Evolutionary conservation across 208 protist genomes (phyloP).

Genomic region (Crithidia sp.): DNA sequence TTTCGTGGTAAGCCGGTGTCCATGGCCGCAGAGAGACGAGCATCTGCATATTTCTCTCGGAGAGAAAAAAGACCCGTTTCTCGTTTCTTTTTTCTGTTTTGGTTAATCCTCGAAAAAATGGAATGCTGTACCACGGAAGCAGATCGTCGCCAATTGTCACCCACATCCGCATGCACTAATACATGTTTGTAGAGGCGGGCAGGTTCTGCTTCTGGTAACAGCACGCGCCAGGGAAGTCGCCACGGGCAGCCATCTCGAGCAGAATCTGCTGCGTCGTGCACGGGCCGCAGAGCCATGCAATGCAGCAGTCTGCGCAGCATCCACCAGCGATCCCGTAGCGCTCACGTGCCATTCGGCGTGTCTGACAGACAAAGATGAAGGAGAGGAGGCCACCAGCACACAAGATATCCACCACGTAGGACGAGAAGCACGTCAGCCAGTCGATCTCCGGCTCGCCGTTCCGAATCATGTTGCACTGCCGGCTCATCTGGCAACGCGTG

Average conservation of each 20-base stretch:
- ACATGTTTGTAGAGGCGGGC: slow-evolving; percentile 16
- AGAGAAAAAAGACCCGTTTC: slow-evolving; percentile 5
- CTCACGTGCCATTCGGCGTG: slow-evolving; percentile 15
- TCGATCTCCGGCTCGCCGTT: slow-evolving; percentile 32
- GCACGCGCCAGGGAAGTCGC: slow-evolving; percentile 56
- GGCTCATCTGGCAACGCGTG: slow-evolving; percentile 47
- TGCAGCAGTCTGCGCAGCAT: slow-evolving; percentile 23
- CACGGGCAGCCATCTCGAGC: slow-evolving; percentile 53
- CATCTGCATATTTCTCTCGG: not conserved
- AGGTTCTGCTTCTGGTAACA: slow-evolving; percentile 20
- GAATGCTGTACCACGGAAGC: too few relatives aligned
- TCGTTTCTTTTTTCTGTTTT: not conserved
- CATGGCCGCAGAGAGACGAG: not conserved
- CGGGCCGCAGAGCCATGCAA: slow-evolving; percentile 26
- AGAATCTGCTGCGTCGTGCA: slow-evolving; percentile 54
- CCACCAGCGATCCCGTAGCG: slow-evolving; percentile 29
- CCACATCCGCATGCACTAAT: not conserved
- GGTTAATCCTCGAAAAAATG: too few relatives aligned
- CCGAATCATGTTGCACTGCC: slow-evolving; percentile 52
- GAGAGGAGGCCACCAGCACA: not conserved
- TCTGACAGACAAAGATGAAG: slow-evolving; percentile 18
- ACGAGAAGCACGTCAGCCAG: slow-evolving; percentile 15
- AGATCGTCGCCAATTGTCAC: too few relatives aligned
- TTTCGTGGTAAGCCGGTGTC: not conserved
- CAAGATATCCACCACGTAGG: slow-evolving; percentile 5